These are phyloP conservation scores for Hanseniaspora uvarum DNA, from an alignment of 1,139 yeast species.

Conservation along the genomic window DNA sequence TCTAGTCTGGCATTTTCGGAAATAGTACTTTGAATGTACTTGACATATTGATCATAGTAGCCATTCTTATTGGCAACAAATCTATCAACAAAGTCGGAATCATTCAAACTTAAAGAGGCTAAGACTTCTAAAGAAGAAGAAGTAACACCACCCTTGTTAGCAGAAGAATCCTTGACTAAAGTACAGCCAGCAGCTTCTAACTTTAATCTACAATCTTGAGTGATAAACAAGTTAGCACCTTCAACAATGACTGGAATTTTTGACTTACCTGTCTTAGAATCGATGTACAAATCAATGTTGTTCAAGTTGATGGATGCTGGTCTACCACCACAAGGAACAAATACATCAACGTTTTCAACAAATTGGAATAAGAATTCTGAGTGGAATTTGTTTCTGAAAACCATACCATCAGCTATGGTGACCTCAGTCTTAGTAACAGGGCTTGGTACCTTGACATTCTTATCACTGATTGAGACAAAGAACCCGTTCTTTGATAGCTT, in stretches of 20 bases:
- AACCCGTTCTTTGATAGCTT: conserved; percentile 69
- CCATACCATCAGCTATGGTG: conserved; percentile 68
- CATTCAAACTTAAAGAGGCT: conserved; percentile 87
- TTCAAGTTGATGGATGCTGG: conserved; percentile 90
- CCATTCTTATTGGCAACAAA: conserved; percentile 45
- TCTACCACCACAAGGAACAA: conserved; percentile 98
- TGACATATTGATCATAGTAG: conserved; percentile 73
- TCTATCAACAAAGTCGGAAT: conserved; percentile 60
- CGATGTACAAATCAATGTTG: conserved; percentile 65
- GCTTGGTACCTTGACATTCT: conserved; percentile 64
- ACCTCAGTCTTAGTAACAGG: conserved; percentile 37
- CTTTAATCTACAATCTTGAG: conserved; percentile 83
- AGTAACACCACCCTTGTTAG: conserved; percentile 98
- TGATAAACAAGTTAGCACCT: conserved; percentile 92
- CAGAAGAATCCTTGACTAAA: conserved; percentile 89
- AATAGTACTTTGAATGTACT: conserved; percentile 67
- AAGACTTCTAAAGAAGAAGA: conserved; percentile 91
- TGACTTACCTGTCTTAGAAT: conserved; percentile 63
- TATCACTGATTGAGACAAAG: conserved; percentile 76
- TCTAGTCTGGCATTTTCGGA: conserved; percentile 71
- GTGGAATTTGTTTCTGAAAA: conserved; percentile 90
- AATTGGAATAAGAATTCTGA: conserved; percentile 52
- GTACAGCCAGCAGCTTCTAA: conserved; percentile 80
- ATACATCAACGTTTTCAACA: conserved; percentile 61
- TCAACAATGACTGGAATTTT: conserved; percentile 84